Base-by-base conservation (phyloP, 164 flowering plant genomes). In the Nymphaea thermarum region DNA sequence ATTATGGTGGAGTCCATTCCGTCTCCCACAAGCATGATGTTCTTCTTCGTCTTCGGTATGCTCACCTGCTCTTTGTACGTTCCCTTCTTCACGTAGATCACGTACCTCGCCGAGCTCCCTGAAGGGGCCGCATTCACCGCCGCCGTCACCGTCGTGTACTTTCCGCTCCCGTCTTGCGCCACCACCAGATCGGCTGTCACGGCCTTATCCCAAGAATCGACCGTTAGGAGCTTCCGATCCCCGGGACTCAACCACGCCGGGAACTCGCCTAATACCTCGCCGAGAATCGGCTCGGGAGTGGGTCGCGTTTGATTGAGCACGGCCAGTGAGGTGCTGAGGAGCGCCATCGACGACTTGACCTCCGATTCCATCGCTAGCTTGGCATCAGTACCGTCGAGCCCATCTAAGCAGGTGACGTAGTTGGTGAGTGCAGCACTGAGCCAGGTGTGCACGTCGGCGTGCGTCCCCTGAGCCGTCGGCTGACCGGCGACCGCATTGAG, bases 101-200 rank as follows among this genome's bases (percentile, higher is more conserved):
- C 75, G n/a, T 72, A 81, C 43, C 82, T 62, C 5, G 55, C 72
- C 60, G 64, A 66, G 18, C 80, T 41, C 0, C 80, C 77, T 0
- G 69, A 63, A 2, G 84, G 83, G 2, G 73, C 84, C 0, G 79
- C 64, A 5, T 66, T 72, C 2, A 81, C 75, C 0, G 84, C 84
- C 18, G 80, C 84, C n/a, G 65, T 65, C 44, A 81, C 77, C 3
- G 83, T 81, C 71, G 75, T 81, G 74, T 72, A 81, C 15, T 78
- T 81, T 10, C 83, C 83, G 53, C 80, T 79, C 6, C 82, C 84
- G 47, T 81, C 84, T 63, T 76, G 65, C 5, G 86, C 83, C 69
- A 83, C 84, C 72, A 77, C 78, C 3, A 83, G 77, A 18, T 79
- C 60, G 14, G 83, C 80, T 12, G 70, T 69, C n/a, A 80, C 68